Conservation (phyloP, 345 rosid species). For the Eucalyptus cloeziana region DNA sequence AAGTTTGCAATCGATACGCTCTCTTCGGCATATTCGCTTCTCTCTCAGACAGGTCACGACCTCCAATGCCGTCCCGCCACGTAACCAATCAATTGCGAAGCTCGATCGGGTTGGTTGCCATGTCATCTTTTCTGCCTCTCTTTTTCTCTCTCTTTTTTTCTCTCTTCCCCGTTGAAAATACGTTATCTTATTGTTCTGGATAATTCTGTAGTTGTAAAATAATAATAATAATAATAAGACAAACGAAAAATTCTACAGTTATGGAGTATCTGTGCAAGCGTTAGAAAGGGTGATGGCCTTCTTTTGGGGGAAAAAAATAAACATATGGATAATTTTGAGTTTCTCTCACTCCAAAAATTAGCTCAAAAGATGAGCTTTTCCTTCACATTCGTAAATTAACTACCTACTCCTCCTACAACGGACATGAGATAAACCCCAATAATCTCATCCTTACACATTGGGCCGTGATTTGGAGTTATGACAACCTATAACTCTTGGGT, state of each 20-base stretch:
- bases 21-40: neutral
- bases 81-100: neutral
- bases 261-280: neutral
- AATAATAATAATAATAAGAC: too few species aligned
- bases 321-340: too few species aligned
- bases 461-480: too few species aligned
- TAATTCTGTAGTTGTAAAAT: neutral
- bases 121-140: neutral
- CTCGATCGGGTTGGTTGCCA: neutral
- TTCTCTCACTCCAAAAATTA: too few species aligned
- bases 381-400: fast-evolving
- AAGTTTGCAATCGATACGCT: neutral
- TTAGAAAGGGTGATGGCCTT: neutral
- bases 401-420: too few species aligned
- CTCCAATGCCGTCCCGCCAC: neutral
- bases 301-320: neutral
- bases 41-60: neutral
- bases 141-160: neutral
- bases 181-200: neutral
- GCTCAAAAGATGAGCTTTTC: too few species aligned
- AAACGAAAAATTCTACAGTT: neutral
- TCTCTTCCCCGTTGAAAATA: neutral
- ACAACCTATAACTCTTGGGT: too few species aligned
- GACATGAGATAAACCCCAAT: too few species aligned
- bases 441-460: too few species aligned